Evolutionary conservation across 768 basidiomycete species (phyloP).

Genomic region (Strobilomyces dryophilus): DNA sequence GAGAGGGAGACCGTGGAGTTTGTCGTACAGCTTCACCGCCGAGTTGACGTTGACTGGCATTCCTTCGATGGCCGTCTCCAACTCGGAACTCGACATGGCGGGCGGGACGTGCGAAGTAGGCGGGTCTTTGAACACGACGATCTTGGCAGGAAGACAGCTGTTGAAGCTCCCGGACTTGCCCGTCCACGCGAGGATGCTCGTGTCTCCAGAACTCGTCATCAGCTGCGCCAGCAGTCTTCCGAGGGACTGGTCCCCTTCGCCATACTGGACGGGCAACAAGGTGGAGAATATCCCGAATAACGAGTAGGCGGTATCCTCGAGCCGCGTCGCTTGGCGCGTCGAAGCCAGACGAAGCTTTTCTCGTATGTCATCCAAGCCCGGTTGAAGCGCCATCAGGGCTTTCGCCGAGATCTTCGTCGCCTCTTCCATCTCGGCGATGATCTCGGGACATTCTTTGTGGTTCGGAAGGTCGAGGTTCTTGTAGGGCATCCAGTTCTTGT

Average conservation of each 20-base stretch:
- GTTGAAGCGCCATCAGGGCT: background rate
- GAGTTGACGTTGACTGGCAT: background rate
- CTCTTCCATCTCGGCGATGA: background rate
- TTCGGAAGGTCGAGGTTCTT: background rate
- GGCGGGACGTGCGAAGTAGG: background rate
- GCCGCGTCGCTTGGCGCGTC: background rate
- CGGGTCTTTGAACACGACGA: background rate
- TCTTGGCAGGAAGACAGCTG: background rate
- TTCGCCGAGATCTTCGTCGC: background rate
- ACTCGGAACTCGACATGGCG: background rate
- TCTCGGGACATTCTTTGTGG: background rate
- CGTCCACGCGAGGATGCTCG: background rate
- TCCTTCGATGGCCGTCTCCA: background rate
- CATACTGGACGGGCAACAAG: background rate
- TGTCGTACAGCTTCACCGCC: background rate
- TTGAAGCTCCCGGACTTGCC: background rate
- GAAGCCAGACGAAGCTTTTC: background rate
- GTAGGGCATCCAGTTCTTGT: background rate
- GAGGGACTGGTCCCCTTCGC: background rate
- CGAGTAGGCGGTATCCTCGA: background rate
- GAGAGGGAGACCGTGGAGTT: background rate
- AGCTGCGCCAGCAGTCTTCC: background rate
- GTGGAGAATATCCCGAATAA: background rate
- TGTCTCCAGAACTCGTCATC: background rate
- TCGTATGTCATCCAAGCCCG: background rate